Evolutionary conservation across 768 basidiomycete species (phyloP), one percentile per base, ranked within the genome.

Genomic region (Amanita jacksonii): DNA sequence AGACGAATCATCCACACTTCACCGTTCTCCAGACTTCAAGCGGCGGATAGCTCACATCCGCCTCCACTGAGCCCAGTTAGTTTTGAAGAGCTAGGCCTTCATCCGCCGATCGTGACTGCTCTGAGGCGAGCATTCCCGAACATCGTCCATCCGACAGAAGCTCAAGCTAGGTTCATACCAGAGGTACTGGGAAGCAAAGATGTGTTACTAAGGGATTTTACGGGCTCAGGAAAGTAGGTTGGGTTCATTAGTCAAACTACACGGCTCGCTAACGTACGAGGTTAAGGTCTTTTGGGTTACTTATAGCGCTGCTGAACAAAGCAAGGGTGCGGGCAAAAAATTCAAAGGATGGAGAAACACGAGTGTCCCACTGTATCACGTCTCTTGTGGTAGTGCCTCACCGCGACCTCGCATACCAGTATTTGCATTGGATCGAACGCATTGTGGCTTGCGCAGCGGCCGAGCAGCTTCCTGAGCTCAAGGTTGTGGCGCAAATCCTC

Each of bases 191-290:
- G 56, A 15, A 70, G 69, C 5, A 70, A 71, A 52, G 78, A 87
- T 57, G 66, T 87, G 13, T 59, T 86, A 10, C 52, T 88, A 42
- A 79, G 74, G 49, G 85, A 85, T 49, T 62, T 64, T 19, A 84
- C 85, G n/a, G 85, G 86, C 4, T 76, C 78, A 35, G 86, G 85
- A 64, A 88, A 88, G 85, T 86, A 56, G 48, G 81, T 54, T 18
- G 5, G 18, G 30, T 23, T 45, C 48, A 44, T 36, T 33, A 38
- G 24, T 41, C 10, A n/a, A 7, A 15, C 24, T 27, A 7, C 12
- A 18, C 5, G n/a, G 39, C 6, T 22, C 43, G 34, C 39, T 16
- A 38, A 47, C 20, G 20, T n/a, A 24, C 33, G 18, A 30, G 19
- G 24, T 30, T 6, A 42, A 89, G 85, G 62, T 83, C 86, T 4